Conservation (phyloP, 202 grass and related monocot species). For the Dendrocalamus latiflorus region DNA sequence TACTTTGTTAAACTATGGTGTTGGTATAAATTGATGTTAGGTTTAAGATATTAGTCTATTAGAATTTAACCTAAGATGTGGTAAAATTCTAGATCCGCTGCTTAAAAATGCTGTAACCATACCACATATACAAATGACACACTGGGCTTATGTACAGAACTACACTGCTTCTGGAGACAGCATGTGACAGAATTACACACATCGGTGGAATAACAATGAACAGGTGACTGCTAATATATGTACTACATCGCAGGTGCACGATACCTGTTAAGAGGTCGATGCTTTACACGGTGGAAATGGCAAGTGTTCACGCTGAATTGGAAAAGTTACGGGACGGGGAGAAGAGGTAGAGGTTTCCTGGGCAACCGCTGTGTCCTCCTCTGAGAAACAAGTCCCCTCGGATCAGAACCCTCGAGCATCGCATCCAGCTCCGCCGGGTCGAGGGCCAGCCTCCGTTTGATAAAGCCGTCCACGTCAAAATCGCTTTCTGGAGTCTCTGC, state of each 20-base stretch:
- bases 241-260: background rate
- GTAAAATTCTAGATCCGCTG: too few relatives aligned
- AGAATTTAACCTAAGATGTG: too few relatives aligned
- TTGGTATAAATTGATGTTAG: too few relatives aligned
- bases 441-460: conserved; percentile 55
- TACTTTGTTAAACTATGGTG: too few relatives aligned
- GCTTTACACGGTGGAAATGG: background rate
- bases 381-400: conserved; percentile 31
- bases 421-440: conserved; percentile 54
- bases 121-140: too few relatives aligned
- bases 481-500: conserved; percentile 2
- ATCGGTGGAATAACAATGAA: too few relatives aligned
- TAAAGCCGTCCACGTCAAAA: conserved; percentile 70
- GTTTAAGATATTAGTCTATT: too few relatives aligned
- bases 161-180: too few relatives aligned
- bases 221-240: too few relatives aligned
- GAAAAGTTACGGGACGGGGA: conserved; percentile 25
- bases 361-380: conserved; percentile 39
- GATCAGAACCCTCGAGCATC: conserved; percentile 48
- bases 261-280: conserved; percentile 7
- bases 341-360: conserved; percentile 47
- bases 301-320: background rate
- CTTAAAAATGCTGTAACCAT: too few relatives aligned
- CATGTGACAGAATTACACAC: too few relatives aligned
- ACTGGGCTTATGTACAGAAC: too few relatives aligned